These are phyloP conservation scores for Nigrograna mackinnonii DNA, from an alignment of 2,329 filamentous ascomycete species.

Conservation along the genomic window DNA sequence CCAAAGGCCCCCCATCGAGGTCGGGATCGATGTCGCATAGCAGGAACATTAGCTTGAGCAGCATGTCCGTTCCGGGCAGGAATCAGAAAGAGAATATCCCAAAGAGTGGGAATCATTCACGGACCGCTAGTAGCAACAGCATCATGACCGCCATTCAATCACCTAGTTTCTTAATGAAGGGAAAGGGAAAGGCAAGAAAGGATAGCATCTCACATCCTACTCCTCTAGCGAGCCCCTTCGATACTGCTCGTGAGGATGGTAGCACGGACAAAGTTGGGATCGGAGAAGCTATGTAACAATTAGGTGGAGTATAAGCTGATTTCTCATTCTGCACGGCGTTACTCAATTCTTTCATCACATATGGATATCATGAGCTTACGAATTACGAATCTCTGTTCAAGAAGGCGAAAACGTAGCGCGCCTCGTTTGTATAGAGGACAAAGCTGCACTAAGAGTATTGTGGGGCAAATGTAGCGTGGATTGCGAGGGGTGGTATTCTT, in stretches of 20 bases:
- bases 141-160: slow-evolving; percentile 24
- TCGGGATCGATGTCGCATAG: slow-evolving; percentile 3
- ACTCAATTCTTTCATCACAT: too few relatives aligned
- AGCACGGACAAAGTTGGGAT: slow-evolving; percentile 1
- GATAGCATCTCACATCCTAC: slow-evolving; percentile 28
- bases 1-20: slow-evolving; percentile 4
- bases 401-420: too few relatives aligned
- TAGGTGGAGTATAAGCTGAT: neutral
- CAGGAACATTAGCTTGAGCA: slow-evolving; percentile 1
- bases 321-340: too few relatives aligned
- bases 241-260: slow-evolving; percentile 9
- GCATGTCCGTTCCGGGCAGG: slow-evolving; percentile 1
- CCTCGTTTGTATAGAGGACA: too few relatives aligned
- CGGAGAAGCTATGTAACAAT: slow-evolving; percentile 8
- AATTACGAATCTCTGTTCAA: too few relatives aligned
- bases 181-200: slow-evolving; percentile 26
- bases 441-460: too few relatives aligned
- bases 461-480: too few relatives aligned
- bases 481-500: too few relatives aligned
- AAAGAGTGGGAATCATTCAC: slow-evolving; percentile 16
- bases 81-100: neutral
- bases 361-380: too few relatives aligned
- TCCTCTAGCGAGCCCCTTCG: slow-evolving; percentile 23
- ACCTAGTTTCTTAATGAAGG: slow-evolving; percentile 21
- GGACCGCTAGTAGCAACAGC: slow-evolving; percentile 27